Evolutionary conservation across 164 flowering plant genomes (phyloP).

Genomic region (Piper longum): DNA sequence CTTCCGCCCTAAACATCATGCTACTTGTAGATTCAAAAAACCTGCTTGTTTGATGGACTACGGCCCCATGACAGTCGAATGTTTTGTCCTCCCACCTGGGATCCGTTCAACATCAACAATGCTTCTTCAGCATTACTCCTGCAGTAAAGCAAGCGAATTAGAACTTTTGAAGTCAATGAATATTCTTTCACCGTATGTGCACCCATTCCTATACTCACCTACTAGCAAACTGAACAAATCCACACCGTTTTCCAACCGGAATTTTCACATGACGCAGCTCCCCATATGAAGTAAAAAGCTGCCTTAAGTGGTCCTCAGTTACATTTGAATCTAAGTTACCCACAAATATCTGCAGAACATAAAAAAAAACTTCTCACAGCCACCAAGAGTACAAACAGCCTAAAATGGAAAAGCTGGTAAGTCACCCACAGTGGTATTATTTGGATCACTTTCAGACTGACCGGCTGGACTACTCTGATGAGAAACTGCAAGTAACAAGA

Average conservation of each 20-base stretch:
- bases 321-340: conserved; percentile 69
- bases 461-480: conserved; percentile 44
- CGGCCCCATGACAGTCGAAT: conserved; percentile 88
- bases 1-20: neutral
- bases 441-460: conserved; percentile 67
- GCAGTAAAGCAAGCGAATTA: conserved; percentile 1
- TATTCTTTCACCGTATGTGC: neutral
- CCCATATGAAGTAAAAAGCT: conserved; percentile 59
- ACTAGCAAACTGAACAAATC: conserved; percentile 79
- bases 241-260: conserved; percentile 81
- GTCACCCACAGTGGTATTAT: conserved; percentile 76
- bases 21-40: conserved; percentile 1
- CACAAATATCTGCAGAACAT: conserved; percentile 67
- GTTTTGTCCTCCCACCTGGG: conserved; percentile 50
- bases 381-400: neutral
- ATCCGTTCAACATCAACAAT: conserved; percentile 47
- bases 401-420: conserved; percentile 6
- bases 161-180: neutral
- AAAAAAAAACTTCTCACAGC: conserved; percentile 6
- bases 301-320: conserved; percentile 58
- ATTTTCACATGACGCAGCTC: conserved; percentile 73
- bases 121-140: conserved; percentile 79
- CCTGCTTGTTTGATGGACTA: conserved; percentile 70
- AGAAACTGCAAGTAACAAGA: conserved; percentile 35
- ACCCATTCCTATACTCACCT: conserved; percentile 24